A percentile compares a stretch with the other conserved stretches of the same genome.
Conservation (phyloP, 2,329 filamentous ascomycete genomes). For the Pochonia chlamydosporia region DNA sequence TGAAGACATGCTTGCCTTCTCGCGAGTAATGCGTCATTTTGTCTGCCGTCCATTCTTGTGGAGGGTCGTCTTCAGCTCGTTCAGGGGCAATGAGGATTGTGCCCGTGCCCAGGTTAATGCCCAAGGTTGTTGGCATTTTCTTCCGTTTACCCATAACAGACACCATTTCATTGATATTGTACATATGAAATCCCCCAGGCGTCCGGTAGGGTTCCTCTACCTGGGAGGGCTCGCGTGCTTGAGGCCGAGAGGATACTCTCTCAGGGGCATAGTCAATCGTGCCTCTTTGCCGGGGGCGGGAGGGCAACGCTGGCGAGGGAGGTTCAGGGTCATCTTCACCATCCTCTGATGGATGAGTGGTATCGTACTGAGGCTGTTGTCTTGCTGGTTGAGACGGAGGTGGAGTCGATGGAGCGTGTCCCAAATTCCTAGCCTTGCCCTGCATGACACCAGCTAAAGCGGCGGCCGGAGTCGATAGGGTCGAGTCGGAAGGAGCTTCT, state of each 20-base stretch:
- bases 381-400: conserved; percentile 21
- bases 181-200: conserved; percentile 83
- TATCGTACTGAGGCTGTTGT: conserved; percentile 18
- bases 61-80: conserved; percentile 72
- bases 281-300: conserved; percentile 21
- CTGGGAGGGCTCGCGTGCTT: neutral
- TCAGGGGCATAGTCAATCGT: neutral
- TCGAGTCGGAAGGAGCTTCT: conserved; percentile 19
- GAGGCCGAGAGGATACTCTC: neutral
- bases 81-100: conserved; percentile 88
- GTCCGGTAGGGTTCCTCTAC: conserved; percentile 42
- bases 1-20: conserved; percentile 95
- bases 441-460: conserved; percentile 53
- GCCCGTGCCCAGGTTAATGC: conserved; percentile 85
- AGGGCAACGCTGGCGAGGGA: conserved; percentile 33
- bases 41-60: conserved; percentile 90
- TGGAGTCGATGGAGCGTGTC: conserved; percentile 16
- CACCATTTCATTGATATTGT: conserved; percentile 96
- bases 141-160: conserved; percentile 96
- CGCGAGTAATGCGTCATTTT: conserved; percentile 97
- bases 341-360: conserved; percentile 22
- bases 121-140: conserved; percentile 95
- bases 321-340: conserved; percentile 24
- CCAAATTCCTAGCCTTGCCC: conserved; percentile 31
- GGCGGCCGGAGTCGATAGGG: conserved; percentile 41